Conservation (phyloP, 1,284 basidiomycete genomes). For the Ceratobasidium theobromae region DNA sequence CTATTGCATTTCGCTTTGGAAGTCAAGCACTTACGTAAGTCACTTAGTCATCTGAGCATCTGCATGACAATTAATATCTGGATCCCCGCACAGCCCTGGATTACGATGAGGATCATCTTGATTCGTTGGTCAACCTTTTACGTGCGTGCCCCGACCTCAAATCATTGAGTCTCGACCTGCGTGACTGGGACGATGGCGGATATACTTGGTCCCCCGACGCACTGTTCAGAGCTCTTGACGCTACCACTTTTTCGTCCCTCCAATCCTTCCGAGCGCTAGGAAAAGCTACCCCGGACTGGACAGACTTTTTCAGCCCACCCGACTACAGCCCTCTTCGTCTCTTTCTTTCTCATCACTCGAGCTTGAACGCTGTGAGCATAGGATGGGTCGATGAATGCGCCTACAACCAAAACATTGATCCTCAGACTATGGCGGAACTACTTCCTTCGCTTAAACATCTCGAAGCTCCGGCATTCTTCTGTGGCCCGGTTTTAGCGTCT, state of each 20-base stretch:
- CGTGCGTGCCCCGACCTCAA: neutral
- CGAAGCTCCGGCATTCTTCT: constrained; percentile 3
- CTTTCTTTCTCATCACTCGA: neutral
- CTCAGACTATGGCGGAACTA: neutral
- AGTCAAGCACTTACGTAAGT: no score
- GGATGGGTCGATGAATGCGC: neutral
- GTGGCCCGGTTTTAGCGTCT: neutral
- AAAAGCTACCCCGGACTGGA: neutral
- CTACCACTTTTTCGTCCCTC: neutral
- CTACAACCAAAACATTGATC: neutral
- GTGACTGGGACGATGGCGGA: neutral
- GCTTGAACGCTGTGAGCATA: neutral
- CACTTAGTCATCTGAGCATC: no score
- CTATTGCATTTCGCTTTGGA: no score
- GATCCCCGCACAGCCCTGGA: no score
- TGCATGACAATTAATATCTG: no score
- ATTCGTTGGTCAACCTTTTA: no score
- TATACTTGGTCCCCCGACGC: neutral
- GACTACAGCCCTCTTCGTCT: neutral
- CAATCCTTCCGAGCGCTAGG: neutral
- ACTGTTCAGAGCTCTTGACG: neutral
- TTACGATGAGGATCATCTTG: no score
- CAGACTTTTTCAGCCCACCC: neutral
- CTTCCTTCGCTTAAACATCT: constrained; percentile 2
- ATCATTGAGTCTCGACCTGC: neutral